Evolutionary conservation across 1,284 basidiomycete species (phyloP).

Genomic region (Ceraceosorus guamensis): DNA sequence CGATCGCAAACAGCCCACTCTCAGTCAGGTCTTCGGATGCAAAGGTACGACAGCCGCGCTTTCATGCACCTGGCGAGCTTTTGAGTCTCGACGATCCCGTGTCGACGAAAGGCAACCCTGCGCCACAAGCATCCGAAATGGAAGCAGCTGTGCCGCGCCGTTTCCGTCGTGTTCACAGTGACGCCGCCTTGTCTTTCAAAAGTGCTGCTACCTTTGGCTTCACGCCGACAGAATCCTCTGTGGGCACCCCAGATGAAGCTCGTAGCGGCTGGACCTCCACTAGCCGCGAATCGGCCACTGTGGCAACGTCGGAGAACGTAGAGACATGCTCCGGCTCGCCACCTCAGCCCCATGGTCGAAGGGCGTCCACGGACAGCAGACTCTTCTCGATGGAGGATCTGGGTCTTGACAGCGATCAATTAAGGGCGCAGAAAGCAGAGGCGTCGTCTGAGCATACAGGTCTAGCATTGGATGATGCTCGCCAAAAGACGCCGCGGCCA

Average conservation of each 20-base stretch:
- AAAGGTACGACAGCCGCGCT: too few species aligned
- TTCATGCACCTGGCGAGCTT: too few species aligned
- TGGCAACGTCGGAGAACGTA: too few species aligned
- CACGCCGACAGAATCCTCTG: conserved; percentile 7
- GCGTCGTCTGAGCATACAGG: neutral
- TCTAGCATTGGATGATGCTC: neutral
- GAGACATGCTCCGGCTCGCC: neutral
- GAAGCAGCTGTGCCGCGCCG: neutral
- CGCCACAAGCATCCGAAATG: too few species aligned
- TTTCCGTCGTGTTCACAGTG: conserved; percentile 27
- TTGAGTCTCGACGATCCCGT: too few species aligned
- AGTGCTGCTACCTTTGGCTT: conserved; percentile 4
- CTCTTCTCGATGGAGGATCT: conserved; percentile 11
- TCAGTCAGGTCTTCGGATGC: too few species aligned
- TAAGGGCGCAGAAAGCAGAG: neutral
- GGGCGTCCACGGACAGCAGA: neutral
- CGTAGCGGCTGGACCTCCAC: too few species aligned
- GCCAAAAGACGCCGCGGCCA: conserved; percentile 9
- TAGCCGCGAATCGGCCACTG: too few species aligned
- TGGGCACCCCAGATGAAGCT: neutral
- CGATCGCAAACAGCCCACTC: too few species aligned
- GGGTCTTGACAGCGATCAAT: neutral
- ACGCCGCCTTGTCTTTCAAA: conserved; percentile 29
- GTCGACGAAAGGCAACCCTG: too few species aligned
- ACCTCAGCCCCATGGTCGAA: neutral